Evolutionary conservation across 441 rosid genomes (phyloP).

Genomic region (Biscutella auriculata): DNA sequence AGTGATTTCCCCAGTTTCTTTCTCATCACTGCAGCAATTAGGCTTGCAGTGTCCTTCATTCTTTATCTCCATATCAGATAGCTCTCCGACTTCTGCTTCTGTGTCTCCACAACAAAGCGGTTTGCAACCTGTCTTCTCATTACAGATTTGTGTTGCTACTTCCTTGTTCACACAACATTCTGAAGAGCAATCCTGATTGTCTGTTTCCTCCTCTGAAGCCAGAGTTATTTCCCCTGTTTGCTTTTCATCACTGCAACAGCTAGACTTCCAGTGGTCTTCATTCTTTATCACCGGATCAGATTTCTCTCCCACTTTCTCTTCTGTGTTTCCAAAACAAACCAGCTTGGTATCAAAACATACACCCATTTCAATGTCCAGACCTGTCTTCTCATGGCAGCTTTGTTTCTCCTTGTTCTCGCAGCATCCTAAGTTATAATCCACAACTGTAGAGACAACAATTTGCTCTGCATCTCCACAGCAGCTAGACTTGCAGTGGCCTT

Average conservation of each 20-base stretch:
- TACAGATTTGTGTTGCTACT: not conserved
- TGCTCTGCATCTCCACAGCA: slow-evolving; percentile 2
- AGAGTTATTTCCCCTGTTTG: slow-evolving; percentile 9
- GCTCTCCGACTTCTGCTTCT: not conserved
- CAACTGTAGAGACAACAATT: no score
- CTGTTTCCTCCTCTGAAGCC: slow-evolving; percentile 8
- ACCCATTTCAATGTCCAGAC: not conserved
- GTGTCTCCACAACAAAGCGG: slow-evolving; percentile 7
- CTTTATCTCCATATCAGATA: not conserved
- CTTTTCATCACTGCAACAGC: slow-evolving; percentile 2
- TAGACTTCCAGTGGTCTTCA: not conserved
- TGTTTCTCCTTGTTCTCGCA: slow-evolving; percentile 12
- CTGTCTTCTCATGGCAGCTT: slow-evolving; percentile 5
- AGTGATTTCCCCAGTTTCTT: slow-evolving; percentile 7
- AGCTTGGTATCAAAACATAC: not conserved
- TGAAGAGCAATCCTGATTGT: not conserved
- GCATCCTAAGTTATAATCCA: slow-evolving; percentile 3
- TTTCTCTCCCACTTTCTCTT: not conserved
- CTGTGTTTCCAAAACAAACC: slow-evolving; percentile 6
- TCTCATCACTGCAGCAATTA: slow-evolving; percentile 2
- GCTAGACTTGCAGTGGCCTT: not conserved
- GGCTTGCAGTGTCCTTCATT: slow-evolving; percentile 1
- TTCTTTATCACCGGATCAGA: not conserved
- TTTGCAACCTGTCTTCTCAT: slow-evolving; percentile 4
- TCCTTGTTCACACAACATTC: slow-evolving; percentile 4